Evolutionary conservation across 768 basidiomycete genomes (phyloP), one percentile per base, ranked within the genome.

Genomic region (Lactarius tabidus): DNA sequence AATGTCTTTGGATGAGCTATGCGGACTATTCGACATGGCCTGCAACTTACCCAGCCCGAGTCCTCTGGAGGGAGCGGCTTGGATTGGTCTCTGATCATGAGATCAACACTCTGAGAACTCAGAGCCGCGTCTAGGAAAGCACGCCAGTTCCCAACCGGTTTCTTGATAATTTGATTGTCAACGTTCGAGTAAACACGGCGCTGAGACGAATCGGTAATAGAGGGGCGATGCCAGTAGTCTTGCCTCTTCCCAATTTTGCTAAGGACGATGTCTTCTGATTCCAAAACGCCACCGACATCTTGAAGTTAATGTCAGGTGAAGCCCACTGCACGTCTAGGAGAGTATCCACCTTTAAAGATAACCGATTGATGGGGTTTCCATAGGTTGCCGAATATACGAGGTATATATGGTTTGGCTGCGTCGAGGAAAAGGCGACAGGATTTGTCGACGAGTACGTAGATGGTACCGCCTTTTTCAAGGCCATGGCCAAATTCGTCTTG

Each of bases 341-440:
- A 26, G 26, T 12, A 53, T 52, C 35, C 28, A 61, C 60, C 60
- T 39, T 64, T 64, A 33, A 64, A 38, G 36, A 64, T 59, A 29
- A 54, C 26, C 17, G 28, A 41, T n/a, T 53, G n/a, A 1, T 33
- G 28, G 18, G 63, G 63, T 28, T 54, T 52, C 63, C 63, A 64
- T 26, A 64, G 6, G 17, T 64, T 64, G 9, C 63, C 63, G 18
- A 60, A 60, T 29, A 52, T 23, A 9, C 59, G 48, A 10, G 35
- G 59, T 29, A 52, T 23, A 9, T 51, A 35, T 18, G 35, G 59
- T 26, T 23, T 48, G 12, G n/a, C n/a, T 14, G 10, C 51, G 36
- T 53, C 35, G 31, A 60, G 51, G 28, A 36, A 53, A 26, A 60
- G 35, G 15, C 48, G 59, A 26, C 35, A 52, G 51, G 35, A 26